Percentiles rank a stretch among this genome's conserved stretches.
Evolutionary conservation across 208 protist species (phyloP).

Genomic region (Herpetomonas samuelpessoai): DNA sequence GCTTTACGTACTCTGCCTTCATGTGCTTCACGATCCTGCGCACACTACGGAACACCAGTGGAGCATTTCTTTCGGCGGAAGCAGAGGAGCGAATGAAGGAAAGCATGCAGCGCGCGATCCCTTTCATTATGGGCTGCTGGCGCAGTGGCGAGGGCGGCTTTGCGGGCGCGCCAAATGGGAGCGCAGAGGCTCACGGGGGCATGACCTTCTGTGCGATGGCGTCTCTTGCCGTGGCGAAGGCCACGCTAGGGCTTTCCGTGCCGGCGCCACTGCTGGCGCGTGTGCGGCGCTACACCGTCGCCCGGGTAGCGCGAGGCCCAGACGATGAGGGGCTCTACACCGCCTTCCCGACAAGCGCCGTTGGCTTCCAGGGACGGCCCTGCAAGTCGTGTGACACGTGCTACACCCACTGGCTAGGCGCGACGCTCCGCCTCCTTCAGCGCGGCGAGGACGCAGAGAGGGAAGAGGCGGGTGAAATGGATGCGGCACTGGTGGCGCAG

Average conservation of each 20-base stretch:
- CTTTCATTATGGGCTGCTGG: slow-evolving; percentile 27
- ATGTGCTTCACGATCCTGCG: slow-evolving; percentile 15
- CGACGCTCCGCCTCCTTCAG: slow-evolving; percentile 13
- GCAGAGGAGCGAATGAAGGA: neutral
- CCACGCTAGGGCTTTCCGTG: neutral
- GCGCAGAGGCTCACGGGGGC: slow-evolving; percentile 43
- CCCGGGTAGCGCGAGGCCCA: slow-evolving; percentile 4
- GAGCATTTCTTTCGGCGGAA: neutral
- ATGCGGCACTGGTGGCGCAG: slow-evolving; percentile 5
- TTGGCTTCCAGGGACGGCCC: slow-evolving; percentile 31
- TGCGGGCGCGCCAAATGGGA: slow-evolving; percentile 27
- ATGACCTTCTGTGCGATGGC: slow-evolving; percentile 84
- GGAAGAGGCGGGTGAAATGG: slow-evolving; percentile 5
- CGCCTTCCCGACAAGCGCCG: neutral
- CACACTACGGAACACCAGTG: neutral
- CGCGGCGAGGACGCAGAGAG: too few relatives aligned
- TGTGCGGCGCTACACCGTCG: slow-evolving; percentile 17
- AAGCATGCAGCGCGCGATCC: slow-evolving; percentile 2
- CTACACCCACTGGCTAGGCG: slow-evolving; percentile 46
- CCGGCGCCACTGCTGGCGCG: slow-evolving; percentile 10
- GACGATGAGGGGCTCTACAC: slow-evolving; percentile 1
- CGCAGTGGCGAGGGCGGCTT: slow-evolving; percentile 62
- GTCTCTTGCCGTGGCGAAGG: slow-evolving; percentile 26
- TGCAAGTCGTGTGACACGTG: slow-evolving; percentile 39
- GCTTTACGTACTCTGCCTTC: slow-evolving; percentile 24